A percentile compares a stretch with the other conserved stretches of the same genome.
phyloP scores from a whole-genome alignment of 345 rosid species.

The Eucalyptus leucophloia region DNA sequence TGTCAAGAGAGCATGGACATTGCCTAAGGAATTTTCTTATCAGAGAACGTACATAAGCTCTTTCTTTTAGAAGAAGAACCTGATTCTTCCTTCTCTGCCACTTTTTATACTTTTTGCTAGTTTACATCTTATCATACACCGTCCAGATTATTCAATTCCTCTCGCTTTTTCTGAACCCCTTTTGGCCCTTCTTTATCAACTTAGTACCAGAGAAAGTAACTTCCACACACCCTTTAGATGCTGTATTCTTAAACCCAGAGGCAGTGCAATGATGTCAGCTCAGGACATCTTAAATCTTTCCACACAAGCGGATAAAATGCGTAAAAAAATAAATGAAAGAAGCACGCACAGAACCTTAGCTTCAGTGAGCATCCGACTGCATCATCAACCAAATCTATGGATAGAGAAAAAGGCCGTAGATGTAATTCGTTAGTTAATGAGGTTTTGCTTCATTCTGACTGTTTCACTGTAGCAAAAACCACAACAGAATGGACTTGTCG shows the following conservation, averaged over 20 bases:
- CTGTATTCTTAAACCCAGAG: not conserved
- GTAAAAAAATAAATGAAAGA: not conserved
- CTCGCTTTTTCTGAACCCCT: not conserved
- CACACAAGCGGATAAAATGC: not conserved
- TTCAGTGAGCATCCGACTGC: not conserved
- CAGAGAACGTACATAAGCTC: not conserved
- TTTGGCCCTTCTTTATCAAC: not conserved
- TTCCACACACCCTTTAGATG: not conserved
- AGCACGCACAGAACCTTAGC: not conserved
- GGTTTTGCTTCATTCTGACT: not conserved
- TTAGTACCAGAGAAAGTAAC: not conserved
- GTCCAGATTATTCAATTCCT: not conserved
- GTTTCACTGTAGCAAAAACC: not conserved
- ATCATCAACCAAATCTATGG: not conserved
- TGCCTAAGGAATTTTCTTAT: not conserved
- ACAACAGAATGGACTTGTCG: not conserved
- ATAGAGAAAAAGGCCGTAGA: not conserved
- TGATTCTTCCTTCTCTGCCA: not conserved
- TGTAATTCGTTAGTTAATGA: not conserved
- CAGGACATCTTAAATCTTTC: not conserved
- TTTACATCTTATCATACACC: not conserved
- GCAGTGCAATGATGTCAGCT: not conserved
- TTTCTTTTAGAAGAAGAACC: not conserved
- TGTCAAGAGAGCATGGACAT: not conserved
- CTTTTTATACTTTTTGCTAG: not conserved